Conservation (phyloP, 805 yeast species). For the Yamadazyma akitaensis region DNA sequence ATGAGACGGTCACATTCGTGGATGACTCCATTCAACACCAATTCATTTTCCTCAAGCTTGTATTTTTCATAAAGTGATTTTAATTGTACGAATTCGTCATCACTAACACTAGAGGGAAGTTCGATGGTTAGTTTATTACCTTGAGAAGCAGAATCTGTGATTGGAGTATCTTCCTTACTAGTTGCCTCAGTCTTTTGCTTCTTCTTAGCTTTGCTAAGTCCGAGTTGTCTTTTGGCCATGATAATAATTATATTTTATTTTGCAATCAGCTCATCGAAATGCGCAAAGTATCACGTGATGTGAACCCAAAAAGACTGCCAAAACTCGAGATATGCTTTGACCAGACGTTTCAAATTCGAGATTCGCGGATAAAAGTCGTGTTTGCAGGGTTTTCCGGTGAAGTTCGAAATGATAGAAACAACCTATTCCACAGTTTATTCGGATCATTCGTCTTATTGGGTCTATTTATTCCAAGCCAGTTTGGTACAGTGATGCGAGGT, state of each 20-base stretch:
- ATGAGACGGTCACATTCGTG: constrained; percentile 87
- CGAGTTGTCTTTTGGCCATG: constrained; percentile 35
- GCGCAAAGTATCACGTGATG: background rate
- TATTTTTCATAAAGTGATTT: constrained; percentile 70
- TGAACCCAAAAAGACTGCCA: background rate
- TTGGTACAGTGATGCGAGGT: no score
- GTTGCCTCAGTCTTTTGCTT: constrained; percentile 14
- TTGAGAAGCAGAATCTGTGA: background rate
- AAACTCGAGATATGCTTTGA: no score
- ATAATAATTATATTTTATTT: background rate
- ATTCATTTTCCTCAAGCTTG: constrained; percentile 53
- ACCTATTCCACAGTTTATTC: no score
- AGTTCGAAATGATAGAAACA: no score
- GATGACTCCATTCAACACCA: constrained; percentile 76
- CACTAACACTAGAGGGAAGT: constrained; percentile 64
- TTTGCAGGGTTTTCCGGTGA: no score
- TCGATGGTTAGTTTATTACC: constrained; percentile 48
- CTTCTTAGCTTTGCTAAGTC: constrained; percentile 43
- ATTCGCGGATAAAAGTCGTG: no score
- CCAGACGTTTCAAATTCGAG: no score
- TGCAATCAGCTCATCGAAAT: constrained; percentile 7
- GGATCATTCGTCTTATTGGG: no score
- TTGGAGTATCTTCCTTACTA: background rate
- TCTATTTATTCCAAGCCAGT: no score
- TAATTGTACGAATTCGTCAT: constrained; percentile 77